Evolutionary conservation across 2,329 filamentous ascomycete genomes (phyloP), one percentile per base, ranked within the genome.

Genomic region (Talaromyces albobiverticillius): DNA sequence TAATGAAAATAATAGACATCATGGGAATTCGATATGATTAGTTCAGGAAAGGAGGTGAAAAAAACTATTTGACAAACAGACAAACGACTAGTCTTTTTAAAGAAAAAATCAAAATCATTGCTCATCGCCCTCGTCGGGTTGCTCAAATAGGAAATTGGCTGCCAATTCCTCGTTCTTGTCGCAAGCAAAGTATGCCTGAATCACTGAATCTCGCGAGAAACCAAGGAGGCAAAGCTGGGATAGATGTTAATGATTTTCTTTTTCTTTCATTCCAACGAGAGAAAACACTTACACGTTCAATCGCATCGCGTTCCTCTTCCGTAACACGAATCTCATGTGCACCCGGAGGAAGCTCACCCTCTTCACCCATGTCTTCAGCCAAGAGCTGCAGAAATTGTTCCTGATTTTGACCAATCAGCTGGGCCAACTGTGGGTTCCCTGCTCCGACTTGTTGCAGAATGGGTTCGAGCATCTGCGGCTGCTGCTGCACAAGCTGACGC

Each of bases 131-230:
- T 96, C 92, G 58, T 95, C 91, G 9, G 92, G 92, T 76, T 97
- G 91, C 65, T 99, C 94, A 69, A 99, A 99, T 57, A 99, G 80
- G 74, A 96, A 97, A 76, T 99, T 99, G 60, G 94, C 94, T 0
- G 94, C 94, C 49, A 99, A 81, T 75, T 99, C 94, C 76, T 99
- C 94, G 72, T 99, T 97, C 83, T 97, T 99, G 75, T 99, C 94
- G 73, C 94, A 99, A 31, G 94, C 94, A 70, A 99, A 99, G 77
- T 97, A 99, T 23, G 94, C 94, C 76, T 99, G 93, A 62, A 97
- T 96, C 49, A 94, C 94, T 64, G 91, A 84, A 64, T 97, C 91
- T 57, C 92, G 86, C 64, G 93, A 86, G 71, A 99, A 99, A 32
- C 94, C 94, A 42, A 99, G 85, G 60, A 89, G 88, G 76, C 90